Evolutionary conservation across 352 stramenopile species (phyloP).

Genomic region (Aphanomyces astaci): DNA sequence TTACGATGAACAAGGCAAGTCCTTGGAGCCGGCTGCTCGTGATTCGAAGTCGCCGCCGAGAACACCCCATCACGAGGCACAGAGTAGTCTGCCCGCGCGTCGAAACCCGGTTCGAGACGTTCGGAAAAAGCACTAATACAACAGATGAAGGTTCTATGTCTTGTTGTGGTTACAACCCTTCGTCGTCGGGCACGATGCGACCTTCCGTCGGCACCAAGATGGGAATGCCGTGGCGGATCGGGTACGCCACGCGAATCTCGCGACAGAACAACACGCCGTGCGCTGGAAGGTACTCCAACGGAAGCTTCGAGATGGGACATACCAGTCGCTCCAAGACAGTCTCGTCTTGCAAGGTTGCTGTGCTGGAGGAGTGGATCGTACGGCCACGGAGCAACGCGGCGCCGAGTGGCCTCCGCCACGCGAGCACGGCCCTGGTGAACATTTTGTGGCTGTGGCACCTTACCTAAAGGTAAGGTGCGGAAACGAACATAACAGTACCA

Average conservation of each 20-base stretch:
- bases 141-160: conserved; percentile 1
- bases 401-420: background rate
- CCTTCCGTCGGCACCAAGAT: conserved; percentile 69
- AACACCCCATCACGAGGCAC: conserved; percentile 48
- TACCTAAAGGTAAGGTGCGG: too few relatives aligned
- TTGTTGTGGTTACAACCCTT: background rate
- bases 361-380: background rate
- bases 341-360: background rate
- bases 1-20: conserved; percentile 28
- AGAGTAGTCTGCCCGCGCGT: conserved; percentile 38
- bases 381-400: background rate
- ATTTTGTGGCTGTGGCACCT: too few relatives aligned
- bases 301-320: conserved; percentile 79
- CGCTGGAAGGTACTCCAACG: conserved; percentile 56
- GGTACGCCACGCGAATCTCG: conserved; percentile 78
- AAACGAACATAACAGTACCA: too few relatives aligned
- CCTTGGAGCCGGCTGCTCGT: conserved; percentile 43
- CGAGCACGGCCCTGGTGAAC: background rate
- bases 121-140: conserved; percentile 55
- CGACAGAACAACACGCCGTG: conserved; percentile 63
- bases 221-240: conserved; percentile 62
- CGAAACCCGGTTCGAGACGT: conserved; percentile 65
- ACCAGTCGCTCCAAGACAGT: conserved; percentile 64
- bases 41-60: conserved; percentile 57
- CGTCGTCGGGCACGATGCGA: conserved; percentile 43